These are phyloP conservation scores for Neurospora sp. DNA, from an alignment of 495 filamentous ascomycete genomes.

Conservation along the genomic window DNA sequence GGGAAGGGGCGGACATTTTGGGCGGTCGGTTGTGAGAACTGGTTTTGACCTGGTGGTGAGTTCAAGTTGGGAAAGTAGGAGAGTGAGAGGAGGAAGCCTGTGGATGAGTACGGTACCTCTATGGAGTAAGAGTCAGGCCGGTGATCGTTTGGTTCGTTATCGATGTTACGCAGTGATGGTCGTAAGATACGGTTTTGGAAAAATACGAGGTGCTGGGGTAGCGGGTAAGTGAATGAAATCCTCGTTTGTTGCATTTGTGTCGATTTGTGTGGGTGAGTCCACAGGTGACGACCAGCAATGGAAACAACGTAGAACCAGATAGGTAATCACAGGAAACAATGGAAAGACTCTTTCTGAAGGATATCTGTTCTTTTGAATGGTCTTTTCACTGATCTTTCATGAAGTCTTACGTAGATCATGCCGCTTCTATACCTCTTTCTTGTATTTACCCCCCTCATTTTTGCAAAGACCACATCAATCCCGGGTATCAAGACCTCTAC, in stretches of 20 bases:
- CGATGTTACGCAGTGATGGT: background rate
- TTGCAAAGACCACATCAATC: background rate
- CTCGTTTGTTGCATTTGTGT: background rate
- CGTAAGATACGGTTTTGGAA: background rate
- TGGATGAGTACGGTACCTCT: too few species aligned
- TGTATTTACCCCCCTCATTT: too few species aligned
- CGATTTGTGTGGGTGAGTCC: background rate
- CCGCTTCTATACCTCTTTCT: background rate
- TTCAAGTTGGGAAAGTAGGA: background rate
- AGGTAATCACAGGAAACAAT: background rate
- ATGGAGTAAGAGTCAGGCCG: too few species aligned
- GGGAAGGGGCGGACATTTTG: slow-evolving; percentile 8
- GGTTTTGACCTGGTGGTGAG: slow-evolving; percentile 2
- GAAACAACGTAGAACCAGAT: background rate
- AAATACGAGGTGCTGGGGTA: background rate
- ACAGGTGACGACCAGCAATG: background rate
- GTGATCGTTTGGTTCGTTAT: background rate
- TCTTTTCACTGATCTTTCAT: background rate
- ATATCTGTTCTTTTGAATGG: background rate
- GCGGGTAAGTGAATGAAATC: background rate
- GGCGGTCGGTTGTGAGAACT: slow-evolving; percentile 2
- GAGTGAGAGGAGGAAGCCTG: background rate
- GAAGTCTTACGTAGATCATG: background rate
- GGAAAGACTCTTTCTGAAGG: background rate
- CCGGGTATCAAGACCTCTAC: background rate